Evolutionary conservation across 306 rosid species (phyloP), one percentile per base, ranked within the genome.

Genomic region (Macrotyloma uniflorum): DNA sequence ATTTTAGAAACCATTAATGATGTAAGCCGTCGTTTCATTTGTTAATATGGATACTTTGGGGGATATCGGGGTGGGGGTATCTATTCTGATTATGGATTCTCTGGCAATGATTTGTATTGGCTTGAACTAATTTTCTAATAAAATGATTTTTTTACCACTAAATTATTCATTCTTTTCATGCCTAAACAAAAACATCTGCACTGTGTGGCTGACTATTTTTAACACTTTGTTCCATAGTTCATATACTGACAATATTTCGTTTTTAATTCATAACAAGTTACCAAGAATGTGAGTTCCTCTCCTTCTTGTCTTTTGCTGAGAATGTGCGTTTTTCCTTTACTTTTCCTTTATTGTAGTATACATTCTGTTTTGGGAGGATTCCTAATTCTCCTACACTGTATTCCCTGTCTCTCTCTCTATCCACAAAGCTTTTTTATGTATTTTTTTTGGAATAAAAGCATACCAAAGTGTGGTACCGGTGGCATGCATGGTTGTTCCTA

Each of bases 401-500:
- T 22, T 62, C 8, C 49, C 30, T 71, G 32, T 76, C 22, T 42
- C 57, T 45, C 57, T 45, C 79, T 47, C 19, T 72, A 53, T 42
- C 43, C 6, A 26, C 35, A 22, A 23, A 46, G 30, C 18, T 43
- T 47, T 80, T 68, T 64, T 26, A 36, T 62, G 61, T 45, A 12
- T 43, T 63, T 72, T 16, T 72, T 12, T 57, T 75, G 36, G 58
- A 67, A 47, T 24, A 8, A 58, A 66, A 81, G 22, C 40, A 57
- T 68, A 59, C 5, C 35, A 46, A 42, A 38, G n/a, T 82, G 16
- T 45, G 47, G 57, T 61, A 22, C 71, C 2, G 33, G 20, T 53
- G 45, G 24, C 69, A 64, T 51, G 33, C 40, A 19, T 42, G 72
- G 57, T 63, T 78, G 8, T 49, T 64, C 65, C 77, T 71, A 24